phyloP scores from a whole-genome alignment of 192 early-diverging fungal genomes.

The Backusella tarrabulga region DNA sequence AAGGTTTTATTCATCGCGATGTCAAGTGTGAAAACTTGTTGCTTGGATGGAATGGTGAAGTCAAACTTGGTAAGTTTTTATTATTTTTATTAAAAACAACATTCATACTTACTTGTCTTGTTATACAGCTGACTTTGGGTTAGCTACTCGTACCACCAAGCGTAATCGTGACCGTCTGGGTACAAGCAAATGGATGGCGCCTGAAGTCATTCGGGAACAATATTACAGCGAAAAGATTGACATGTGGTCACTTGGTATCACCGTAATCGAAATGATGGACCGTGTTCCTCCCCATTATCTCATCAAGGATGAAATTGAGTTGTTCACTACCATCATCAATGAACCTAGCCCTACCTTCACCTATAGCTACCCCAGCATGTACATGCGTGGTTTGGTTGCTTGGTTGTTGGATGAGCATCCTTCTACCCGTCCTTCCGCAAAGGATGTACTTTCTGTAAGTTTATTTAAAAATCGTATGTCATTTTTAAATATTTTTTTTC shows the following conservation, averaged over 20 bases:
- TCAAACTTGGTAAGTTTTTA: slow-evolving; percentile 40
- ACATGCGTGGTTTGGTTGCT: slow-evolving; percentile 39
- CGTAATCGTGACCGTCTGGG: slow-evolving; percentile 37
- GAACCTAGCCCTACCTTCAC: slow-evolving; percentile 36
- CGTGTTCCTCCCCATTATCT: slow-evolving; percentile 44
- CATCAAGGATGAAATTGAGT: slow-evolving; percentile 31
- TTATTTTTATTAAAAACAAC: not conserved
- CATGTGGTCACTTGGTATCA: slow-evolving; percentile 50
- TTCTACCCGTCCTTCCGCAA: slow-evolving; percentile 26
- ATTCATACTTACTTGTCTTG: not conserved
- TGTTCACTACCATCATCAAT: slow-evolving; percentile 31
- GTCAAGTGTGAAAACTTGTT: slow-evolving; percentile 49
- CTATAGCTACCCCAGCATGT: slow-evolving; percentile 35
- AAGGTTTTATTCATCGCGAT: slow-evolving; percentile 46
- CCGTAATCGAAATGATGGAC: slow-evolving; percentile 48
- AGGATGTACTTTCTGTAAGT: slow-evolving; percentile 31
- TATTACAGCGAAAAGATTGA: slow-evolving; percentile 48
- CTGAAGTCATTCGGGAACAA: slow-evolving; percentile 46
- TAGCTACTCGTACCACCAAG: slow-evolving; percentile 34
- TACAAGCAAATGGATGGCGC: slow-evolving; percentile 48
- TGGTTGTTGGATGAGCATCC: slow-evolving; percentile 39
- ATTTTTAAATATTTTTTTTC: not conserved
- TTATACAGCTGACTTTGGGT: slow-evolving; percentile 38
- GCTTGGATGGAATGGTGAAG: slow-evolving; percentile 36
- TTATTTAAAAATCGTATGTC: slow-evolving; percentile 13